Evolutionary conservation across 2,329 filamentous ascomycete species (phyloP), one percentile per base, ranked within the genome.

Genomic region (Proliferodiscus dingleyae): DNA sequence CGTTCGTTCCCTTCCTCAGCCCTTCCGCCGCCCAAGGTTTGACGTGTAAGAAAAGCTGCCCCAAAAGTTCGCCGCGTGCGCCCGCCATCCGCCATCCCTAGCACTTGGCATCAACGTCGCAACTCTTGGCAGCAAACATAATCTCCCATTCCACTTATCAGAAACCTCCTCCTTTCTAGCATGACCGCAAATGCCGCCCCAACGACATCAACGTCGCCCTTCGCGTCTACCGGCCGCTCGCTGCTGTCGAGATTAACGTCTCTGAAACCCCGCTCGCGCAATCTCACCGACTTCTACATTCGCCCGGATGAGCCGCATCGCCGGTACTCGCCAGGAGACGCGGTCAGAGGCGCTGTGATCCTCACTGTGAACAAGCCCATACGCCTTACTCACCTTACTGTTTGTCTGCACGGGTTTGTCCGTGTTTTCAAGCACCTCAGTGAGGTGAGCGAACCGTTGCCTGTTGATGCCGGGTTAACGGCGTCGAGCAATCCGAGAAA

Each of bases 241-340:
- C 44, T 64, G 42, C 47, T 65, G 39, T 61, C 72, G 29, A 66
- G 72, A 56, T 59, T 77, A 47, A 69, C 69, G 30, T 70, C 69
- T 23, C 50, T 64, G 42, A 61, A 58, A 38, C 54, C 71, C 69
- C 62, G 68, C 63, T 48, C 73, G 43, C 83, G 86, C 58, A 81
- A 85, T 64, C 73, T 89, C 56, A 74, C 81, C 68, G 87, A 91
- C 62, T 93, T 89, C 68, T 80, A 87, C 66, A 81, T 93, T 64
- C 78, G 80, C 54, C 79, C 85, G 40, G 77, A 87, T 61, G 85
- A 91, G 61, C 87, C 87, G 10, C 83, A 90, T 66, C 81, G 82
- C 54, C 81, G 85, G 59, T 90, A 90, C 66, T 73, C 72, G 21
- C 84, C 85, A 3, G 87, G 87, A 50, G 87, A 91, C 61, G 70